Evolutionary conservation across 371 early-diverging fungal species (phyloP), one percentile per base, ranked within the genome.

Genomic region (Apophysomyces trapeziformis): DNA sequence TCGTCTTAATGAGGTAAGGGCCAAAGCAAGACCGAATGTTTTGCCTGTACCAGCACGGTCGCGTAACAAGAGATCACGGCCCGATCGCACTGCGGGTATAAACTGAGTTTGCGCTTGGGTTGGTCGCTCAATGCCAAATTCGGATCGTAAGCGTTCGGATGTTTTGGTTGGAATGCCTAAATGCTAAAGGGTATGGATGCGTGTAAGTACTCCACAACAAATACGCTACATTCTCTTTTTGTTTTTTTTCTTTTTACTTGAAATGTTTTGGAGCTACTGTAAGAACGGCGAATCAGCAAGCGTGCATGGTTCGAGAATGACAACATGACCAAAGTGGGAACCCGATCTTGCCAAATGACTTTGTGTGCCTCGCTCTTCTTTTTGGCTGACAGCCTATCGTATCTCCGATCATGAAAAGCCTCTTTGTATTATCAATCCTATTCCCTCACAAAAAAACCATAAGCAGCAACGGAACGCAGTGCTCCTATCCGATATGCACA

Each of bases 21-120:
- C 76, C 1, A 87, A 68, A 6, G 90, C 78, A 16, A 90, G 68
- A 0, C 90, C 92, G 68, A 94, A 86, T 1, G 92, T 85, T 68
- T 94, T 94, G n/a, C 94, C 94, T 11, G 91, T 86, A 6, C 94
- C 94, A 2, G 94, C 90, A 0, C 78, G 74, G 72, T 92, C 92
- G n/a, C 89, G 83, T 54, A 93, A 64, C 14, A 92, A 60, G 0
- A 92, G 68, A 70, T 92, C 90, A 7, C 70, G 72, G 7, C 87
- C 88, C 1, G 77, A 46, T 1, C 86, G 69, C 9, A 90, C 71
- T 1, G 79, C 73, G 1, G 89, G 88, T 9, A 92, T 80, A 54
- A 90, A 80, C 35, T 74, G 71, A 12, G 69, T 38, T 71, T 92
- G 93, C 11, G 82, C 77, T 35, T 37, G 46, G 9, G 88, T 87